Conservation (phyloP, 129 eudicot species). For the Rutidosis leptorrhynchoides region DNA sequence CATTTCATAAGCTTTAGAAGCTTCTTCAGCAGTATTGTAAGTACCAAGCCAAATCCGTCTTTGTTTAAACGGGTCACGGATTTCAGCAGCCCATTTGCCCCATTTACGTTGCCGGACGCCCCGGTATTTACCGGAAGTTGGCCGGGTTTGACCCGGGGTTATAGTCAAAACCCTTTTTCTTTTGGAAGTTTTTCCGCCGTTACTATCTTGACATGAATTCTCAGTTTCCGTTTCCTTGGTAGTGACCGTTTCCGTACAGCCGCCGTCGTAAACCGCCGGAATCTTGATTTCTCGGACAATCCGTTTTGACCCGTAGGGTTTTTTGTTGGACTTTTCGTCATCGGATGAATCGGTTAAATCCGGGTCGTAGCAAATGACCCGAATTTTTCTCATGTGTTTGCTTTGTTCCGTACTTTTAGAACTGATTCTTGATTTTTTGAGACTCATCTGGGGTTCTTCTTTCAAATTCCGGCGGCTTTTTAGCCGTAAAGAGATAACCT, state of each 20-base stretch:
- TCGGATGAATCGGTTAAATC: conserved; percentile 80
- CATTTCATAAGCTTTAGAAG: conserved; percentile 52
- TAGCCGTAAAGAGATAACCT: conserved; percentile 23
- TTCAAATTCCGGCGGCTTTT: conserved; percentile 41
- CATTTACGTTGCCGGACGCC: conserved; percentile 82
- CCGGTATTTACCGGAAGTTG: conserved; percentile 33
- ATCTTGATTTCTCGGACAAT: conserved; percentile 47
- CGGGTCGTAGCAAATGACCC: conserved; percentile 75
- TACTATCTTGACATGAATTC: conserved; percentile 59
- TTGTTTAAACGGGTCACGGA: conserved; percentile 61
- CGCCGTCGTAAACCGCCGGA: conserved; percentile 30
- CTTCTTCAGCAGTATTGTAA: conserved; percentile 63
- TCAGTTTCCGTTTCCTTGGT: conserved; percentile 29
- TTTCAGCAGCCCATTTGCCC: conserved; percentile 97
- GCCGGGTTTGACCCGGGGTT: conserved; percentile 25
- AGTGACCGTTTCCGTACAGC: conserved; percentile 21
- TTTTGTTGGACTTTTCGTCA: conserved; percentile 39
- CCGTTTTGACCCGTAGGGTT: conserved; percentile 43
- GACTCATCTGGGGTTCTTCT: conserved; percentile 26
- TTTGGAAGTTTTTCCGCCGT: conserved; percentile 37
- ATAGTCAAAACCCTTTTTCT: conserved; percentile 35
- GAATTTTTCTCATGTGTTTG: conserved; percentile 46
- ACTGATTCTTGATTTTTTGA: conserved; percentile 27
- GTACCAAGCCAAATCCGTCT: conserved; percentile 78
- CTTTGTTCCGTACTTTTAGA: conserved; percentile 14